Evolutionary conservation across 2,329 filamentous ascomycete species (phyloP).

Genomic region (Monilinia polystroma): DNA sequence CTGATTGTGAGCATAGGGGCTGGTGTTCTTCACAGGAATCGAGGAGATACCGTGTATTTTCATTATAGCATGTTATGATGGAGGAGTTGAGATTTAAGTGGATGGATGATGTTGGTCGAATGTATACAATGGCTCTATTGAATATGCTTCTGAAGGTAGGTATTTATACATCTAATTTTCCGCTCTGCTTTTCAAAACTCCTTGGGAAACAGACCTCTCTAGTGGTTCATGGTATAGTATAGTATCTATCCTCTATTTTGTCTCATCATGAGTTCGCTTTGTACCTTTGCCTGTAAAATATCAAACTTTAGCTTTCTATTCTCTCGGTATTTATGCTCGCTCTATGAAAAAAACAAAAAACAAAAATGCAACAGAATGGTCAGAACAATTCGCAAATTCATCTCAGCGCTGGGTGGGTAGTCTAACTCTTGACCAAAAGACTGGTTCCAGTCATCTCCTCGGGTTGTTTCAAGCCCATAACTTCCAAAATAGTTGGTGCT

Average conservation of each 20-base stretch:
- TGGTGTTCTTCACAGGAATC: background rate
- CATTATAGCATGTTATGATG: background rate
- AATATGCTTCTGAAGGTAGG: background rate
- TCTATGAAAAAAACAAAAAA: conserved; percentile 16
- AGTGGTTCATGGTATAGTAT: background rate
- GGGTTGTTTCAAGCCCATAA: conserved; percentile 88
- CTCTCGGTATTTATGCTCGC: conserved; percentile 17
- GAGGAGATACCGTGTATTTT: background rate
- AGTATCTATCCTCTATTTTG: conserved; percentile 14
- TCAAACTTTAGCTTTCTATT: conserved; percentile 28
- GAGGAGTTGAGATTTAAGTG: background rate
- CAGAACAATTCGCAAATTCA: conserved; percentile 12
- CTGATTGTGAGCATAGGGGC: background rate
- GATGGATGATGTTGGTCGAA: background rate
- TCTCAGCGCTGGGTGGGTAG: conserved; percentile 24
- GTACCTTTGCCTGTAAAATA: conserved; percentile 32
- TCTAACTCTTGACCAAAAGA: conserved; percentile 69
- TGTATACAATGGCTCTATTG: conserved; percentile 2
- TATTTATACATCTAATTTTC: conserved; percentile 8
- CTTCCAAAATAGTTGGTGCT: conserved; percentile 85
- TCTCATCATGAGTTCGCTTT: conserved; percentile 38
- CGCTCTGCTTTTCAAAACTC: background rate
- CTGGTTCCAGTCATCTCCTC: conserved; percentile 88
- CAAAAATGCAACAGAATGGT: conserved; percentile 17
- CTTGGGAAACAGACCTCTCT: background rate